Conservation (phyloP, 495 filamentous ascomycete species). For the Pyronema domesticum region DNA sequence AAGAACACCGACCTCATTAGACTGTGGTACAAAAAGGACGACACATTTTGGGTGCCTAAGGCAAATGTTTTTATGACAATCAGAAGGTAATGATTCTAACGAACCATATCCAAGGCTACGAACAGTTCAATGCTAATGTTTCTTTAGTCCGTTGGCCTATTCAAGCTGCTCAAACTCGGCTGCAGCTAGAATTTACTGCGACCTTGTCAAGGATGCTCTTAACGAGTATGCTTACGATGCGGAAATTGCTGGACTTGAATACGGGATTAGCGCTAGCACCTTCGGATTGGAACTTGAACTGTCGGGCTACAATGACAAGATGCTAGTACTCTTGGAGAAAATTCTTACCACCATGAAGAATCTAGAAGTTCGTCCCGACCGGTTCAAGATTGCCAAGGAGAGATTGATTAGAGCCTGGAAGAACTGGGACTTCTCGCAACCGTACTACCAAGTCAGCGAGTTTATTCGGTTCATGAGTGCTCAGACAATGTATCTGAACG, state of each 20-base stretch:
- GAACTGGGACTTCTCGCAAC: constrained; percentile 74
- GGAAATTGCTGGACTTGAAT: constrained; percentile 79
- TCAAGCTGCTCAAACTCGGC: constrained; percentile 60
- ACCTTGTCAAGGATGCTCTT: constrained; percentile 73
- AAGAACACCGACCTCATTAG: constrained; percentile 67
- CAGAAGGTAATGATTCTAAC: constrained; percentile 35
- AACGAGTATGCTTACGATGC: constrained; percentile 95
- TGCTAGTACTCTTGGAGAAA: constrained; percentile 78
- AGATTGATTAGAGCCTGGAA: constrained; percentile 52
- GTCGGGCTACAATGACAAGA: constrained; percentile 89
- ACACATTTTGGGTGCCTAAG: constrained; percentile 96
- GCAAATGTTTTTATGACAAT: constrained; percentile 66
- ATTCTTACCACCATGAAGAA: constrained; percentile 75
- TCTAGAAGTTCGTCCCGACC: constrained; percentile 59
- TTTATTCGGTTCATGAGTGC: constrained; percentile 61
- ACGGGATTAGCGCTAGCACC: constrained; percentile 50
- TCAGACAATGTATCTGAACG: constrained; percentile 62
- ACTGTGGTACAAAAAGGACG: constrained; percentile 98
- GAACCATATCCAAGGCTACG: neutral
- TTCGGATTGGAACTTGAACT: constrained; percentile 65
- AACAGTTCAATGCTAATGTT: constrained; percentile 6
- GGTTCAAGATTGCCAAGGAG: constrained; percentile 87
- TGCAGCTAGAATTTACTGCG: constrained; percentile 65
- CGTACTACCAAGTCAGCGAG: constrained; percentile 79
- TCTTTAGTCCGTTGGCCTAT: constrained; percentile 42